Evolutionary conservation across 2,329 filamentous ascomycete genomes (phyloP).

Genomic region (Claviceps paspali): DNA sequence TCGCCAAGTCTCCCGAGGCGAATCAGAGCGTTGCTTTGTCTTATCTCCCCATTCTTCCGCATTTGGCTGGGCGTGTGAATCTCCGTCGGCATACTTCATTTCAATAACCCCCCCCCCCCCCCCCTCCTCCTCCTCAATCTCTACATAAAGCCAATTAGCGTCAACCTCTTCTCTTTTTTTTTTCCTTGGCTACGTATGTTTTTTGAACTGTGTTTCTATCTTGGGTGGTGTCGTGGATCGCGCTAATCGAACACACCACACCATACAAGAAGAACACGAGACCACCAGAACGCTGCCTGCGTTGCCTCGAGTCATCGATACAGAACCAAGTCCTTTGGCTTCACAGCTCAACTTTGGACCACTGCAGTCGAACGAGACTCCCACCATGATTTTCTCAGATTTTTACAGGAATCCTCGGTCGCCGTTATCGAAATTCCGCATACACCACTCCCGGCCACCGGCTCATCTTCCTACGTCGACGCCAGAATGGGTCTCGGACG

Average conservation of each 20-base stretch:
- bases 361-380: neutral
- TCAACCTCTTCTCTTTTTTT: no score
- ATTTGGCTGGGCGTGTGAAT: slow-evolving; percentile 2
- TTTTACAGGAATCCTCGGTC: slow-evolving; percentile 41
- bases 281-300: neutral
- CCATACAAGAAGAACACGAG: neutral
- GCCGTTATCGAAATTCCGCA: slow-evolving; percentile 36
- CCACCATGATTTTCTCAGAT: slow-evolving; percentile 41
- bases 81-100: neutral
- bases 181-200: neutral
- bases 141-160: no score
- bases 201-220: no score
- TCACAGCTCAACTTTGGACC: neutral
- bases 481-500: slow-evolving; percentile 27
- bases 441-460: slow-evolving; percentile 17
- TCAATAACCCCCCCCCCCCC: neutral
- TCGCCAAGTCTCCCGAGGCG: neutral
- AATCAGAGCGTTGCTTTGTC: slow-evolving; percentile 1
- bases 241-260: slow-evolving; percentile 1
- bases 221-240: neutral
- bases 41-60: slow-evolving; percentile 2
- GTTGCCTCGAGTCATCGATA: neutral
- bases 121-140: neutral
- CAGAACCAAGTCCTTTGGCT: neutral
- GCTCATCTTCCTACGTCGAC: slow-evolving; percentile 14